Percentiles rank a stretch among this genome's conserved stretches.
Evolutionary conservation across 192 early-diverging fungal genomes (phyloP).

Genomic region (Globomyces pollinis-pini): DNA sequence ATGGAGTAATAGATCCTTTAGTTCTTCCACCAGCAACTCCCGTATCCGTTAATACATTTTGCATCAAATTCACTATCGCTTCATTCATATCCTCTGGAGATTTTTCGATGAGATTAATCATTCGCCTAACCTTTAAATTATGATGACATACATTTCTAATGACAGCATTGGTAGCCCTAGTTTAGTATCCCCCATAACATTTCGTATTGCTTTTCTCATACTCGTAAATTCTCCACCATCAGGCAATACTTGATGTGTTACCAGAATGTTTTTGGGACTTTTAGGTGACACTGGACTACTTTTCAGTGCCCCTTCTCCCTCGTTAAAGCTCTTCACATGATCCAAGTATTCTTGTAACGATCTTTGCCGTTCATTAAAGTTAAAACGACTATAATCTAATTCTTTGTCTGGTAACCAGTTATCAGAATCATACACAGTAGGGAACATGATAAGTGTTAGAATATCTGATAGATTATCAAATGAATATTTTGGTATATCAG

Average conservation of each 20-base stretch:
- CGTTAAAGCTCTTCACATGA: no score
- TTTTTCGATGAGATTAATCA: constrained; percentile 12
- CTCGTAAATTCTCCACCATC: background rate
- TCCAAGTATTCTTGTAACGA: no score
- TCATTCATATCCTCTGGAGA: background rate
- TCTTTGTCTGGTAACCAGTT: constrained; percentile 16
- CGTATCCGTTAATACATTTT: constrained; percentile 5
- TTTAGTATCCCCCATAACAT: background rate
- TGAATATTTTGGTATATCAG: constrained; percentile 20
- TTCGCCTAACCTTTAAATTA: background rate
- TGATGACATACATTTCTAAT: background rate
- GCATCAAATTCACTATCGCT: constrained; percentile 10
- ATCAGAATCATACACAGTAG: constrained; percentile 58
- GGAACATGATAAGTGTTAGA: constrained; percentile 60
- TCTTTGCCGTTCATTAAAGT: no score
- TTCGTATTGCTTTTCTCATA: background rate
- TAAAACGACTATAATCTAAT: no score
- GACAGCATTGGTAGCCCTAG: constrained; percentile 7
- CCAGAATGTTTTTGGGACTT: no score
- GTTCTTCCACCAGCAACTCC: background rate
- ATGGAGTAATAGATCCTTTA: constrained; percentile 4
- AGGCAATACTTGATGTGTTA: background rate
- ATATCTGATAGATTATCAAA: constrained; percentile 38
- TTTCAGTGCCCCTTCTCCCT: no score
- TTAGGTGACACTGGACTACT: no score